These are phyloP conservation scores for Corynespora cassiicola DNA, from an alignment of 2,329 filamentous ascomycete species.

Conservation along the genomic window DNA sequence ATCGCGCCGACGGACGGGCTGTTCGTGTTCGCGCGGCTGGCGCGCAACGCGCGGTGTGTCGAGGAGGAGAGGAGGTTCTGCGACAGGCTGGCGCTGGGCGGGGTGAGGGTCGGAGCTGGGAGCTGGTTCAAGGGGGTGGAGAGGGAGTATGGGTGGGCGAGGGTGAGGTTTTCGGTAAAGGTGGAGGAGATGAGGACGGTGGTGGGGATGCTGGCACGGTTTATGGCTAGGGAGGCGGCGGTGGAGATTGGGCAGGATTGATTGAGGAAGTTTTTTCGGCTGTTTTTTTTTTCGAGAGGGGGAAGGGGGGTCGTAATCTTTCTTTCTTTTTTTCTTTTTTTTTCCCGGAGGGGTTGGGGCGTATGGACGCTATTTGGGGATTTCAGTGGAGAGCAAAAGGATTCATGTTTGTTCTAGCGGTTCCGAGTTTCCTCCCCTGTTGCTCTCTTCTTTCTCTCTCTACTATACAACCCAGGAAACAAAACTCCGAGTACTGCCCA, in stretches of 20 bases:
- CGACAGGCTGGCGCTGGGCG: conserved; percentile 20
- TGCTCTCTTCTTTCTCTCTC: too few species aligned
- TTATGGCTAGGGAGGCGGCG: conserved; percentile 17
- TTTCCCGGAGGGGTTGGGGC: too few species aligned
- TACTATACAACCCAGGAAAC: too few species aligned
- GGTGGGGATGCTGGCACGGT: conserved; percentile 18
- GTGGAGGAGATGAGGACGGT: conserved; percentile 21
- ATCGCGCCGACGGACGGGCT: conserved; percentile 33
- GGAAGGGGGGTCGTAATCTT: background rate
- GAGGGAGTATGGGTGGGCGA: conserved; percentile 35
- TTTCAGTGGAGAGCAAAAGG: too few species aligned
- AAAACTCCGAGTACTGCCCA: too few species aligned
- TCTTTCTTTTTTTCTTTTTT: too few species aligned
- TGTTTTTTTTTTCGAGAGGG: too few species aligned
- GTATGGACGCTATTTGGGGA: too few species aligned
- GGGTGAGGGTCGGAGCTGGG: conserved; percentile 25
- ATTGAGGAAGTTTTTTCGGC: too few species aligned
- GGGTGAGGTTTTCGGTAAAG: conserved; percentile 28
- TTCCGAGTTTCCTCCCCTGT: too few species aligned
- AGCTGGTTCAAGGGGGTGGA: conserved; percentile 29
- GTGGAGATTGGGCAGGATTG: too few species aligned
- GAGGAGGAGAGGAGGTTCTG: conserved; percentile 29
- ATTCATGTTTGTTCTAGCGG: too few species aligned
- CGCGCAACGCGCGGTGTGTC: conserved; percentile 13
- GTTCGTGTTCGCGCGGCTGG: conserved; percentile 32